Percentiles rank a stretch among this genome's conserved stretches.
Conservation (phyloP, 129 eudicot genomes). For the Artemisia argyi region DNA sequence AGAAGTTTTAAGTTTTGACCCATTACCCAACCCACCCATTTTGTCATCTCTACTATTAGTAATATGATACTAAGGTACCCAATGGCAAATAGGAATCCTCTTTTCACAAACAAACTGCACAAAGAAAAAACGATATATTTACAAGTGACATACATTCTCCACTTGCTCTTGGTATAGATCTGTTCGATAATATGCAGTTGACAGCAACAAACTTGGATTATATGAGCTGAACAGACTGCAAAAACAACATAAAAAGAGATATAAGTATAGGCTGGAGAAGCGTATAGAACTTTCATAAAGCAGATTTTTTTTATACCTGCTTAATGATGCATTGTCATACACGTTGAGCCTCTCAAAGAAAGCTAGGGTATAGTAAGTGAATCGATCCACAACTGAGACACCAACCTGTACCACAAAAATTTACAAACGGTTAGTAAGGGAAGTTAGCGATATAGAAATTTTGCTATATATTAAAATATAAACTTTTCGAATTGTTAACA, state of each 20-base stretch:
- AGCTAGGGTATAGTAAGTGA: constrained; percentile 90
- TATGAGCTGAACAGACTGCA: constrained; percentile 82
- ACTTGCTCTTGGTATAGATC: constrained; percentile 74
- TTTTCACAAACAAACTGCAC: background rate
- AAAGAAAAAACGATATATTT: constrained; percentile 15
- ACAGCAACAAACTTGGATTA: constrained; percentile 74
- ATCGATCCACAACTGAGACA: constrained; percentile 98
- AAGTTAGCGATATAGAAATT: background rate
- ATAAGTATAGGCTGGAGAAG: constrained; percentile 2
- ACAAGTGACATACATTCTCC: constrained; percentile 60
- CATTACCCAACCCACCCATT: too few species aligned
- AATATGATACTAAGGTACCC: too few species aligned
- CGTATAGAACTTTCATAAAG: background rate
- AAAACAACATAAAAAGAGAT: constrained; percentile 20
- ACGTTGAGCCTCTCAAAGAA: constrained; percentile 94
- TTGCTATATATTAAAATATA: constrained; percentile 4
- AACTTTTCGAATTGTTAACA: background rate
- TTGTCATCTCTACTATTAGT: too few species aligned
- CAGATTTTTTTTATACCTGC: constrained; percentile 56
- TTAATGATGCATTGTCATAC: constrained; percentile 89
- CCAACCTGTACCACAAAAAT: constrained; percentile 69
- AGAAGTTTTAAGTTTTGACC: too few species aligned
- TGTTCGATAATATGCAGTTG: constrained; percentile 91
- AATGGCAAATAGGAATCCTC: too few species aligned
- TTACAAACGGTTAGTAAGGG: background rate